Base-by-base conservation (phyloP, 768 basidiomycete genomes). In the Antrodiella citrinella region DNA sequence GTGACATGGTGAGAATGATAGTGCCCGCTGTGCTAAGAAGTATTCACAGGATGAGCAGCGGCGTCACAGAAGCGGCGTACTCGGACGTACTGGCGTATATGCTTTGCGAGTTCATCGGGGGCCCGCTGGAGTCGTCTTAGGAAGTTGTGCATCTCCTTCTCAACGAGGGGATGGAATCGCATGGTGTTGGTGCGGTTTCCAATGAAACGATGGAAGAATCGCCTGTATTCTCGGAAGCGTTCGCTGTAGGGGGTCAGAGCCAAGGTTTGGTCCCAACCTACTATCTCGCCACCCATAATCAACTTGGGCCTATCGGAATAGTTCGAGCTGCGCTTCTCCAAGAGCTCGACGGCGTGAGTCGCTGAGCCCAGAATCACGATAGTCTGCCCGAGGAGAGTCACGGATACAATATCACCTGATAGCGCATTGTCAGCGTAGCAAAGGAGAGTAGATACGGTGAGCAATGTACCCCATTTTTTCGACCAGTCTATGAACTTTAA, bases 41-140 rank as follows among this genome's bases (percentile, higher is more conserved):
- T 13, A 44, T 13, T n/a, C 5, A 45, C 35, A 26, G 45, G 38
- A 40, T 12, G 9, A 44, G 45, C 9, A 3, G n/a, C n/a, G n/a
- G n/a, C n/a, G n/a, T 30, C 24, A n/a, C n/a, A n/a, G n/a, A n/a
- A 25, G 22, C 23, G 15, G 7, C n/a, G 19, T 48, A 19, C 13
- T 19, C 4, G n/a, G 42, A 54, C 57, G 53, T 49, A 70, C 69
- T 65, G 61, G 4, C 61, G 57, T 20, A 71, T 51, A 48, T 67
- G 62, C 2, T 59, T 47, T 2, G 55, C 44, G 10, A 64, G 47
- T 10, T 56, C 48, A 0, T 56, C 54, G 1, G 68, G 66, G 18
- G 58, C 49, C 12, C 51, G 48, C 13, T 65, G 47, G 4, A 73
- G 39, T 10, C 62, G 65, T 11, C 55, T 41, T 13, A 69, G 56